phyloP scores from a whole-genome alignment of 2,329 filamentous ascomycete species.

The Truncatella angustata region DNA sequence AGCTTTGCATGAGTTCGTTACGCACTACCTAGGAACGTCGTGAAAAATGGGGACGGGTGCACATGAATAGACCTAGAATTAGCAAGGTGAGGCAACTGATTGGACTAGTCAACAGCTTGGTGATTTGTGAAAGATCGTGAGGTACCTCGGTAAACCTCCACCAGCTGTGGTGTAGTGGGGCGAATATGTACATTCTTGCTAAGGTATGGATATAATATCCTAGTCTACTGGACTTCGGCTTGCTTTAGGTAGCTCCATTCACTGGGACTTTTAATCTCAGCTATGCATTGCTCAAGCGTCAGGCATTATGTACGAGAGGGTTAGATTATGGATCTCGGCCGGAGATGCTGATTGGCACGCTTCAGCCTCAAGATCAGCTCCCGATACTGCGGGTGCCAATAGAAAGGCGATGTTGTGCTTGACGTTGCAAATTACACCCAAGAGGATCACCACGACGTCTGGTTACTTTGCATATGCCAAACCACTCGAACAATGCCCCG shows the following conservation, averaged over 20 bases:
- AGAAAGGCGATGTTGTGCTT: background rate
- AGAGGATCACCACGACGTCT: background rate
- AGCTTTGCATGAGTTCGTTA: background rate
- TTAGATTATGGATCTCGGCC: background rate
- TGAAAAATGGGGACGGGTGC: background rate
- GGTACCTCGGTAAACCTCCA: background rate
- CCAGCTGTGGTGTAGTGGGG: background rate
- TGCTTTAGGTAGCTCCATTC: too few species aligned
- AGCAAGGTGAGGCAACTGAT: too few species aligned
- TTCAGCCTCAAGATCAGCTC: conserved; percentile 7
- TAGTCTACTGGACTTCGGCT: too few species aligned
- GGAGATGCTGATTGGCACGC: conserved; percentile 1
- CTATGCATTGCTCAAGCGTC: too few species aligned
- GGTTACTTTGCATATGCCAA: background rate
- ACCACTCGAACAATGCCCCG: background rate
- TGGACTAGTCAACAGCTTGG: too few species aligned
- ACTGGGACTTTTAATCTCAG: too few species aligned
- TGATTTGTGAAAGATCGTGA: background rate
- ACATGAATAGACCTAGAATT: too few species aligned
- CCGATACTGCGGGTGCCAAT: conserved; percentile 2
- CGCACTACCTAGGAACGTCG: background rate
- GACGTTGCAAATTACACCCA: background rate
- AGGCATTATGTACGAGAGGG: too few species aligned
- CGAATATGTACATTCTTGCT: too few species aligned
- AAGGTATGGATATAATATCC: too few species aligned